Evolutionary conservation across 257 asterid genomes (phyloP).

Genomic region (Nicotiana paniculata): DNA sequence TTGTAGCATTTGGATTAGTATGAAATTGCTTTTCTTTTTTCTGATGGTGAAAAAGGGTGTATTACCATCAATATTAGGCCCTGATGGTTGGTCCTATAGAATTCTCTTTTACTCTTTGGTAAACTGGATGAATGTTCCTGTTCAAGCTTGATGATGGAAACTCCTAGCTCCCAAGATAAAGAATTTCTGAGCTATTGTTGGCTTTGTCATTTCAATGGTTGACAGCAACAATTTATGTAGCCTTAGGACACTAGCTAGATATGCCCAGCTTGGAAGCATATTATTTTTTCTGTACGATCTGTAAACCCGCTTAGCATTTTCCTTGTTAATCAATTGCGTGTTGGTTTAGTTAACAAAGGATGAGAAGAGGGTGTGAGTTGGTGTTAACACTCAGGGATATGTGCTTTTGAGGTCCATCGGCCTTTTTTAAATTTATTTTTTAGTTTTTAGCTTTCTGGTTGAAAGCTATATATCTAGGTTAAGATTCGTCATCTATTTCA

Average conservation of each 20-base stretch:
- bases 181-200: background rate
- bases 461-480: background rate
- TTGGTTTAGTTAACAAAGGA: background rate
- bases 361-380: background rate
- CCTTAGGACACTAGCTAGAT: background rate
- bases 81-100: background rate
- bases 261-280: background rate
- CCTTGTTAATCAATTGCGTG: background rate
- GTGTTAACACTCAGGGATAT: background rate
- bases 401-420: background rate
- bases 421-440: background rate
- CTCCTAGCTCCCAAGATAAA: constrained; percentile 1
- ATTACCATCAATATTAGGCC: constrained; percentile 7
- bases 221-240: background rate
- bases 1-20: background rate
- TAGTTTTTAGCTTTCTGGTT: background rate
- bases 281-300: background rate
- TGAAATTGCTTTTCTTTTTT: background rate
- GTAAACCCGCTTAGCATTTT: background rate
- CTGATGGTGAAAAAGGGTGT: background rate
- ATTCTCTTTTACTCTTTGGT: background rate
- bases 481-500: background rate
- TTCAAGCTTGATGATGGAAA: background rate
- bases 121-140: background rate
- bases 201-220: background rate